phyloP scores from a whole-genome alignment of 345 rosid species.

The Mallotus nudiflorus region DNA sequence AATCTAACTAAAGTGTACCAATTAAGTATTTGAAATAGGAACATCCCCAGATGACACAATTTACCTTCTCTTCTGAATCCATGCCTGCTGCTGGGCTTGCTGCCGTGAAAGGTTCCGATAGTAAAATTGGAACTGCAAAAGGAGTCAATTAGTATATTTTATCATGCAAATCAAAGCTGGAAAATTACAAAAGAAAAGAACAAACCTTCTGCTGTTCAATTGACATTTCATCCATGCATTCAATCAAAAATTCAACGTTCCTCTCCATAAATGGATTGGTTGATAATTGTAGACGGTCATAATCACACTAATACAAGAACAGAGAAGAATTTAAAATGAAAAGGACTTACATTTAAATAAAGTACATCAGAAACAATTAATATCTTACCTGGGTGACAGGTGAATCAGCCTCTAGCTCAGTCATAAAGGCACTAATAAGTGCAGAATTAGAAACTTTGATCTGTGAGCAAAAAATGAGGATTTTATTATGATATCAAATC shows the following conservation, averaged over 20 bases:
- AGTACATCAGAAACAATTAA: background rate
- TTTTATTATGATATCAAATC: background rate
- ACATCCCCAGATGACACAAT: background rate
- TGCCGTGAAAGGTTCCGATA: slow-evolving; percentile 85
- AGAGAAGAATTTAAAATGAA: background rate
- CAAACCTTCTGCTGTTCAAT: slow-evolving; percentile 90
- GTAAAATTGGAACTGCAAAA: slow-evolving; percentile 81
- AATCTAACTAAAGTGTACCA: background rate
- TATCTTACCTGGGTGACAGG: slow-evolving; percentile 78
- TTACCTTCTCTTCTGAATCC: slow-evolving; percentile 99
- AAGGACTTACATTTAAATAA: background rate
- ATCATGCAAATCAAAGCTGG: background rate
- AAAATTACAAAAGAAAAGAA: slow-evolving; percentile 12
- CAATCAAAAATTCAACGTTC: slow-evolving; percentile 91
- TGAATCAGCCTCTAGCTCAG: slow-evolving; percentile 84
- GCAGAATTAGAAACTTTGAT: slow-evolving; percentile 98
- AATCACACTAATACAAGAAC: slow-evolving; percentile 63
- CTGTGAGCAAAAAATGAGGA: slow-evolving; percentile 41
- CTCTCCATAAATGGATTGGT: slow-evolving; percentile 81
- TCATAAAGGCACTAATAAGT: slow-evolving; percentile 96
- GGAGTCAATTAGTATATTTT: slow-evolving; percentile 11
- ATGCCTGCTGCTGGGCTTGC: slow-evolving; percentile 95
- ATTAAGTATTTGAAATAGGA: background rate
- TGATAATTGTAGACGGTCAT: slow-evolving; percentile 85
- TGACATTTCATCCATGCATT: slow-evolving; percentile 97